phyloP scores from a whole-genome alignment of 768 basidiomycete genomes.

The Lactarius sp. region DNA sequence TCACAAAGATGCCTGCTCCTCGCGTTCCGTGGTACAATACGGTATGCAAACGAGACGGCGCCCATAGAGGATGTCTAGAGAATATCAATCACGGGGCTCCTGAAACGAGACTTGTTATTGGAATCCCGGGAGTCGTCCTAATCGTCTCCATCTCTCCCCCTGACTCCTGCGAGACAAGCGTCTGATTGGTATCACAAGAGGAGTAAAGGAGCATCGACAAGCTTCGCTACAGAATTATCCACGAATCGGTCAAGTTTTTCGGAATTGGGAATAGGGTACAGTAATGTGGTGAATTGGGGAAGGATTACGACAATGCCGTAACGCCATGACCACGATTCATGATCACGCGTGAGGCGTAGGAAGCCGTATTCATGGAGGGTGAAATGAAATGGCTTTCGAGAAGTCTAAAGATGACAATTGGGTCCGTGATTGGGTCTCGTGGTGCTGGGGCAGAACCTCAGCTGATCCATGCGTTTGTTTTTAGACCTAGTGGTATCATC shows the following conservation, averaged over 20 bases:
- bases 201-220: background rate
- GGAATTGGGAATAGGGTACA: background rate
- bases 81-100: background rate
- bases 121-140: background rate
- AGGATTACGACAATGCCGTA: constrained; percentile 3
- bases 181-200: constrained; percentile 1
- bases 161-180: background rate
- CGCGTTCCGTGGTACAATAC: background rate
- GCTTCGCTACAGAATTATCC: background rate
- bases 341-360: background rate
- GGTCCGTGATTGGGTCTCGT: background rate
- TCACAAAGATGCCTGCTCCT: background rate
- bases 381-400: constrained; percentile 4
- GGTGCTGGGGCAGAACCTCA: background rate
- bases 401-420: background rate
- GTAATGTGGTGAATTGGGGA: background rate
- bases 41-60: background rate
- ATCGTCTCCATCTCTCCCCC: constrained; percentile 3
- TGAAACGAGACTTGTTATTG: background rate
- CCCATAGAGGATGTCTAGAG: background rate
- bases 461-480: constrained; percentile 4
- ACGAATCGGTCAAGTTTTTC: background rate
- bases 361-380: background rate
- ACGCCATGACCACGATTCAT: background rate
- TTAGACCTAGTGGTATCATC: constrained; percentile 5